Evolutionary conservation across 208 protist genomes (phyloP).

Genomic region (Crithidia fasciculata): DNA sequence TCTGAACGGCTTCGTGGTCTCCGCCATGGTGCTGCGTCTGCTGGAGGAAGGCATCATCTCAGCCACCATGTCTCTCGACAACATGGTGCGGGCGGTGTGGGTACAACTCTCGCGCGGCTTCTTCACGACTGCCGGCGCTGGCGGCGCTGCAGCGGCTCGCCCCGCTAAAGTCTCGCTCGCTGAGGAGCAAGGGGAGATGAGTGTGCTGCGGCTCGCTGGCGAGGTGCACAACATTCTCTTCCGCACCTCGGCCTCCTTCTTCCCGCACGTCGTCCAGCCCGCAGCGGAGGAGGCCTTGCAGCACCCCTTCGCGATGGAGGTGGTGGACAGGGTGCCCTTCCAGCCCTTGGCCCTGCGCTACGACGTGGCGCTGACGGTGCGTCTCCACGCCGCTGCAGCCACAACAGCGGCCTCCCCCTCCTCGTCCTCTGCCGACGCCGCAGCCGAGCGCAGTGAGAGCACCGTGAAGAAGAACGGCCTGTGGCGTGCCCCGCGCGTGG

Average conservation of each 20-base stretch:
- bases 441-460: conserved; percentile 19
- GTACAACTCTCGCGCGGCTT: conserved; percentile 69
- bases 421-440: not conserved
- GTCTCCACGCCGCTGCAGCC: conserved; percentile 17
- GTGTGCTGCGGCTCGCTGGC: conserved; percentile 67
- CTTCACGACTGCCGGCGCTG: conserved; percentile 29
- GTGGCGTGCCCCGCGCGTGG: conserved; percentile 26
- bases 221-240: conserved; percentile 85
- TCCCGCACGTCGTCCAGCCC: conserved; percentile 57
- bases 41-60: conserved; percentile 76
- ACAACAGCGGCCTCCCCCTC: not conserved
- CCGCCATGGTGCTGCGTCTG: conserved; percentile 70
- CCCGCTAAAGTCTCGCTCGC: conserved; percentile 33
- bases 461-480: conserved; percentile 20
- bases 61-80: conserved; percentile 77
- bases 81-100: conserved; percentile 78
- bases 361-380: conserved; percentile 61
- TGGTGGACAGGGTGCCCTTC: conserved; percentile 59
- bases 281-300: conserved; percentile 77
- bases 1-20: conserved; percentile 80
- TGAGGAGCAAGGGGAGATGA: conserved; percentile 63
- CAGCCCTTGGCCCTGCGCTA: conserved; percentile 67
- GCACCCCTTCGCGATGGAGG: conserved; percentile 49
- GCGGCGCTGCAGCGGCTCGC: not conserved
- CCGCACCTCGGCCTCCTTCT: conserved; percentile 69